phyloP scores from a whole-genome alignment of 805 yeast genomes.

The Metschnikowia corniflorae region DNA sequence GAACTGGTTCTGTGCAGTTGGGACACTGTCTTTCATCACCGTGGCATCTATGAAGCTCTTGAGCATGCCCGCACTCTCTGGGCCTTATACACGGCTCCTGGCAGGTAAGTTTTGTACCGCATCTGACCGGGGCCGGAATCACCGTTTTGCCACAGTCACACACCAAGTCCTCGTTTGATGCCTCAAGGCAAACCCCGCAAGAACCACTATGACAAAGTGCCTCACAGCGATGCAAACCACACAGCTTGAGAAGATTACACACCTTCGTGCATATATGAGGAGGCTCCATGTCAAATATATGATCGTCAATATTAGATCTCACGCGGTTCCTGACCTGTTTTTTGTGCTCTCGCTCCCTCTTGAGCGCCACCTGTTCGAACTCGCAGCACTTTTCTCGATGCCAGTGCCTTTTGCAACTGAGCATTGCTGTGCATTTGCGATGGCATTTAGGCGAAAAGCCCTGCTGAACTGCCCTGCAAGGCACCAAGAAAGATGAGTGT shows the following conservation, averaged over 20 bases:
- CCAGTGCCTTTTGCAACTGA: constrained; percentile 78
- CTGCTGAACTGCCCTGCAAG: constrained; percentile 55
- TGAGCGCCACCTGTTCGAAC: constrained; percentile 57
- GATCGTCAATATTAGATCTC: constrained; percentile 40
- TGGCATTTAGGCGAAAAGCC: constrained; percentile 59
- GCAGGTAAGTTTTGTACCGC: constrained; percentile 70
- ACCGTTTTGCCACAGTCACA: constrained; percentile 82
- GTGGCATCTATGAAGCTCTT: constrained; percentile 74
- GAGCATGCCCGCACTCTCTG: constrained; percentile 65
- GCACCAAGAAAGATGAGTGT: constrained; percentile 50
- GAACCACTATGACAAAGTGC: constrained; percentile 76
- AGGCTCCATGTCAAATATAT: constrained; percentile 61
- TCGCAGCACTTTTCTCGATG: constrained; percentile 70
- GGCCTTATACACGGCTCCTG: constrained; percentile 58
- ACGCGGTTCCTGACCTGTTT: constrained; percentile 48
- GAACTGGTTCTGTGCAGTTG: constrained; percentile 61
- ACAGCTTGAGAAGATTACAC: constrained; percentile 59
- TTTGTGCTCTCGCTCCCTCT: constrained; percentile 50
- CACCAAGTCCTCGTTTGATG: constrained; percentile 71
- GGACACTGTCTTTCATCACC: constrained; percentile 64
- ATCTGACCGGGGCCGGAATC: constrained; percentile 77
- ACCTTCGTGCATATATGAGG: constrained; percentile 66
- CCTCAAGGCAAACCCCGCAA: constrained; percentile 77
- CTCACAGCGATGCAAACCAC: constrained; percentile 63
- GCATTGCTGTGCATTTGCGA: constrained; percentile 67